phyloP scores from a whole-genome alignment of 129 eudicot genomes.

The Arctium minus region DNA sequence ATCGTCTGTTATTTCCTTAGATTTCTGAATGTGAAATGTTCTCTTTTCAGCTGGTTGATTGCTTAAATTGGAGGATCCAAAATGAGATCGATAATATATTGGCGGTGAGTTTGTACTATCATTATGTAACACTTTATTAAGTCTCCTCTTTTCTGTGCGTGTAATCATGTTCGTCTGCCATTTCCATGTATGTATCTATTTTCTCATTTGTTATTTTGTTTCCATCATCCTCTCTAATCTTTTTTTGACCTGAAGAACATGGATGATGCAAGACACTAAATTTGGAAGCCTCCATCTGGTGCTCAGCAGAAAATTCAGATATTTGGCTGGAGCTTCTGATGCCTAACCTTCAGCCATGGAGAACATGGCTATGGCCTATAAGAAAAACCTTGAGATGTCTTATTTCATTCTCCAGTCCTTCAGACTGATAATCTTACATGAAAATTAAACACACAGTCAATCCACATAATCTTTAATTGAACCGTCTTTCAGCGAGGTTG shows the following conservation, averaged over 20 bases:
- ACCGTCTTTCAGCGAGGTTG: background rate
- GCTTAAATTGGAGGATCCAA: conserved; percentile 90
- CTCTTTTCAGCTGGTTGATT: conserved; percentile 66
- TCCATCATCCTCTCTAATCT: background rate
- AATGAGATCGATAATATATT: conserved; percentile 81
- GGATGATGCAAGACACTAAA: background rate
- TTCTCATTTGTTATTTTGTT: background rate
- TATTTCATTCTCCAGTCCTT: background rate
- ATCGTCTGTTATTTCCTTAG: background rate
- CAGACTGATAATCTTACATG: background rate
- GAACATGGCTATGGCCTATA: background rate
- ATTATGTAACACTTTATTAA: background rate
- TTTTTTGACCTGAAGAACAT: background rate
- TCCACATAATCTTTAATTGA: background rate
- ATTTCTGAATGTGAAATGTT: background rate
- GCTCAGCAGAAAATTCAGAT: background rate
- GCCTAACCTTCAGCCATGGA: background rate
- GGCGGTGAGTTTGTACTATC: conserved; percentile 55
- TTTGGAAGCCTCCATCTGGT: background rate
- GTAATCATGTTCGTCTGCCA: conserved; percentile 1
- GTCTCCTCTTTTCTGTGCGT: background rate
- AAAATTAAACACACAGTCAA: no score
- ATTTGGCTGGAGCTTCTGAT: no score
- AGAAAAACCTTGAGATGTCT: background rate
- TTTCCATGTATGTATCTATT: background rate